Conservation (phyloP, 371 early-diverging fungal species). For the Dinochytrium kinnereticum region DNA sequence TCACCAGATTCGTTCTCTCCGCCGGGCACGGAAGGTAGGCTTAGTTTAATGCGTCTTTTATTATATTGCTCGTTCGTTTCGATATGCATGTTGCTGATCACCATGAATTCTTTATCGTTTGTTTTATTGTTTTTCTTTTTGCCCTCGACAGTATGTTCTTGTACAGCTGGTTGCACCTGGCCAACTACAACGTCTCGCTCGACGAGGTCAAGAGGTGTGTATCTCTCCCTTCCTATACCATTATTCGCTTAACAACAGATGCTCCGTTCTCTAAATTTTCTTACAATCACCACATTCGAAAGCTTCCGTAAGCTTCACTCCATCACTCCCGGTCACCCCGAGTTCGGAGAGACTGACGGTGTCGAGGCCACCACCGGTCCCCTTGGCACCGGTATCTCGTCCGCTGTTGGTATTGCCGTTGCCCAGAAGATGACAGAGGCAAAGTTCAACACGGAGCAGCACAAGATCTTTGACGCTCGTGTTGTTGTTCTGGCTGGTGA, state of each 20-base stretch:
- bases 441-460: constrained; percentile 87
- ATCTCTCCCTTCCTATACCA: too few species aligned
- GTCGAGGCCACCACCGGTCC: constrained; percentile 99
- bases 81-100: too few species aligned
- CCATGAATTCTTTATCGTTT: too few species aligned
- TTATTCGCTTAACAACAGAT: neutral
- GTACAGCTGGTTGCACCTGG: constrained; percentile 90
- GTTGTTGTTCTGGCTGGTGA: constrained; percentile 95
- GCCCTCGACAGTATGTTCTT: constrained; percentile 56
- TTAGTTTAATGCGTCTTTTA: too few species aligned
- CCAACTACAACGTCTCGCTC: constrained; percentile 87
- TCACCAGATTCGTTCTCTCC: constrained; percentile 86
- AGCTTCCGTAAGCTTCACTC: constrained; percentile 89
- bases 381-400: constrained; percentile 96
- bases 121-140: neutral
- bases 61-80: too few species aligned
- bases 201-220: constrained; percentile 84
- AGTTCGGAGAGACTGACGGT: constrained; percentile 79
- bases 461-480: constrained; percentile 80
- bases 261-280: neutral
- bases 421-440: constrained; percentile 90
- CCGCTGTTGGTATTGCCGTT: constrained; percentile 97
- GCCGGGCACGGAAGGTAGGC: constrained; percentile 90
- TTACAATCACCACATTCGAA: neutral
- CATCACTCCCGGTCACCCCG: constrained; percentile 96